These are phyloP conservation scores for Arthrobotrys musiformis DNA, from an alignment of 2,329 filamentous ascomycete genomes.

Conservation along the genomic window DNA sequence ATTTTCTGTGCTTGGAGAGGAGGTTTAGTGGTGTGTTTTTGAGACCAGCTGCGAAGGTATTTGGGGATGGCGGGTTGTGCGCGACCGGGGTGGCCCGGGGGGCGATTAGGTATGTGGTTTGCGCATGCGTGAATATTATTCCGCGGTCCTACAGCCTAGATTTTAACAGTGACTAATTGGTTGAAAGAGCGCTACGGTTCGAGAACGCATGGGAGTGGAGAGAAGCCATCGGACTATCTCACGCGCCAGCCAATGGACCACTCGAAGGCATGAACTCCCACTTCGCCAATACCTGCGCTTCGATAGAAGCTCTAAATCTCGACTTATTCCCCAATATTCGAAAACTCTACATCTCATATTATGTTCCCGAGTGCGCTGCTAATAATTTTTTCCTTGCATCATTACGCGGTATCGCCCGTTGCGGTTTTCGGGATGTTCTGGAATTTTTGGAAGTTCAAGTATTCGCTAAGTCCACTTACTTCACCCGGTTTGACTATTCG, in stretches of 20 bases:
- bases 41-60: not conserved
- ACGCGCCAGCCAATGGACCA: no score
- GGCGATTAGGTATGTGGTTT: not conserved
- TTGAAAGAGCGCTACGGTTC: not conserved
- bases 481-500: not conserved
- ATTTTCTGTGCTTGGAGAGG: not conserved
- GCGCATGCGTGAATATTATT: no score
- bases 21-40: not conserved
- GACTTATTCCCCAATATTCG: not conserved
- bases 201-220: not conserved
- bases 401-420: not conserved
- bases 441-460: not conserved
- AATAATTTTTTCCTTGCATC: not conserved
- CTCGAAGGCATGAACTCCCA: no score
- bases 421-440: not conserved
- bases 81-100: no score
- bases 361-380: not conserved
- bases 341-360: not conserved
- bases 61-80: not conserved
- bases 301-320: not conserved
- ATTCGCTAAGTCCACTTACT: not conserved
- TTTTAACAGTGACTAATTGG: no score
- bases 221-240: no score
- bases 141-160: no score
- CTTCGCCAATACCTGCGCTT: no score